Evolutionary conservation across 495 filamentous ascomycete species (phyloP).

Genomic region (Aspergillus asperescens): DNA sequence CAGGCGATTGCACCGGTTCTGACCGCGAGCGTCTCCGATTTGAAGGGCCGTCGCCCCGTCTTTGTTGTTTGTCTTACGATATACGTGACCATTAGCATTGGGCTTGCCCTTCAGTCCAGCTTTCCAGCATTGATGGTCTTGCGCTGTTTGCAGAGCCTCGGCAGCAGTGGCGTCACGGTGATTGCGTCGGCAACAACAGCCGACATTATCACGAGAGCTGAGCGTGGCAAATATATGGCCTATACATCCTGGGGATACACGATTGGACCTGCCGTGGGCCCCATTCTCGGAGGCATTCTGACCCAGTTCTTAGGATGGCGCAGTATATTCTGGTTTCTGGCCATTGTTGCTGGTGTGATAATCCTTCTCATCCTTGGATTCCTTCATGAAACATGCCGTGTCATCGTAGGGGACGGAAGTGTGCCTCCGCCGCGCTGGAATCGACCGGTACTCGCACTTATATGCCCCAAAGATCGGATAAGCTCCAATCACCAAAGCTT

Average conservation of each 20-base stretch:
- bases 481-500: no score
- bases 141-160: conserved; percentile 45
- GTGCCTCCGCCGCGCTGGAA: conserved; percentile 34
- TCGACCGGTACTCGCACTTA: no score
- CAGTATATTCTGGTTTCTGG: conserved; percentile 70
- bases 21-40: conserved; percentile 44
- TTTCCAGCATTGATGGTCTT: conserved; percentile 46
- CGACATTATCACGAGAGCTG: conserved; percentile 38
- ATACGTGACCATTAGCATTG: conserved; percentile 45
- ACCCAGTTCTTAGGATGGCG: conserved; percentile 63
- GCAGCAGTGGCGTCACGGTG: conserved; percentile 41
- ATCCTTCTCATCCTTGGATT: conserved; percentile 24
- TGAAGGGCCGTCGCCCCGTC: conserved; percentile 40
- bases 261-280: conserved; percentile 51
- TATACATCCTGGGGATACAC: conserved; percentile 27
- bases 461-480: no score
- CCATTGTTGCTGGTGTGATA: conserved; percentile 49
- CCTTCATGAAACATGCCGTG: conserved; percentile 43
- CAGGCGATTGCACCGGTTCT: conserved; percentile 48
- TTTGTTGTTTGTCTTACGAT: conserved; percentile 40
- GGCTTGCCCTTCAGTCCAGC: conserved; percentile 38
- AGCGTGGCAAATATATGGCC: conserved; percentile 45
- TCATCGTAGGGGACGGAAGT: conserved; percentile 46
- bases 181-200: conserved; percentile 38
- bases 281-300: conserved; percentile 61